Base-by-base conservation (phyloP, 129 eudicot genomes). In the Tanacetum coccineum region DNA sequence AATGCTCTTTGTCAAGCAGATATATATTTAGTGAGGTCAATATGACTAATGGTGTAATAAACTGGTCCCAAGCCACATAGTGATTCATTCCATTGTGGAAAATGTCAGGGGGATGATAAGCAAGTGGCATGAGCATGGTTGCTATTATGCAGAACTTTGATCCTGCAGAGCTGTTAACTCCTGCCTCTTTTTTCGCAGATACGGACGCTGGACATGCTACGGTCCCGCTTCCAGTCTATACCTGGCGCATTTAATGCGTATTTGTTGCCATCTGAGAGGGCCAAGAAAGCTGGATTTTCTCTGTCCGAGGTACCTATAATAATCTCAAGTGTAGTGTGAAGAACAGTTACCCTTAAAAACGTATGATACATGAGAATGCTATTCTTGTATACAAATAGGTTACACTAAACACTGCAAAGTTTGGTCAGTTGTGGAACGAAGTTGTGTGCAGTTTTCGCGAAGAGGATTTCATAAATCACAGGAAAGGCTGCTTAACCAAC, bases 371-470 rank as follows among this genome's bases (percentile, higher is more conserved):
- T 75, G 70, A 59, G 63, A 25, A 18, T 51, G 47, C 48, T 66
- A 44, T 74, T 49, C 54, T 52, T 30, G 30, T 66, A 42, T 45
- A 36, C 72, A 59, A 72, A 50, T 78, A 93, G 99, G 97, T 73
- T 70, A 68, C 78, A 59, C 79, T 97, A 75, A 89, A 82, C 78
- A 82, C 99, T 56, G 97, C 99, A 48, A 94, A 84, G 54, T 94
- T 94, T 68, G 88, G 94, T 73, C 99, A 94, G 77, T 71, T 94
- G 66, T 94, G 99, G 99, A 94, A 94, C 76, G 99, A 94, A 79
- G 81, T 94, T 58, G 89, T 94, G 28, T 67, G 85, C 51, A 82
- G 93, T 73, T 89, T 94, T 78, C 91, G 95, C 12, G 99, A 94
- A 85, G 99, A 94, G 74, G 99, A 94, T 81, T 86, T 94, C 62